Percentiles rank a stretch among this genome's conserved stretches.
These are phyloP conservation scores for Chaetomium olivaceum DNA, from an alignment of 2,329 filamentous ascomycete genomes.

Conservation along the genomic window DNA sequence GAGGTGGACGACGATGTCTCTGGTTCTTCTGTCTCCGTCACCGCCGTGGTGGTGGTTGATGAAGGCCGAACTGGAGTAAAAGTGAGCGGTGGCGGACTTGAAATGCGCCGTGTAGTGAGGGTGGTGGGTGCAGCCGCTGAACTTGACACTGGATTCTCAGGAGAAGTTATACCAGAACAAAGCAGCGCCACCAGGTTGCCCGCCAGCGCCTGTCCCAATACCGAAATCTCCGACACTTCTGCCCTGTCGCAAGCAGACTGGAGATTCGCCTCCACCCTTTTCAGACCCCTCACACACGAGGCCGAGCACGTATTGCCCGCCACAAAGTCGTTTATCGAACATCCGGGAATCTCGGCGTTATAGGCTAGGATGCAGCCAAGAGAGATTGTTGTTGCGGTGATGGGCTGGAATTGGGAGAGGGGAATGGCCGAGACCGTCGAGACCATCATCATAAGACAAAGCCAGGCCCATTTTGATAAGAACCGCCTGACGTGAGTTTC, in stretches of 20 bases:
- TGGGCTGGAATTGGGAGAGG: conserved; percentile 45
- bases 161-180: conserved; percentile 33
- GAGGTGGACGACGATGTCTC: background rate
- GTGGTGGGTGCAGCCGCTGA: conserved; percentile 8
- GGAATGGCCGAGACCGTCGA: conserved; percentile 37
- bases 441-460: conserved; percentile 30
- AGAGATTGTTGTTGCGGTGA: conserved; percentile 42
- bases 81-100: conserved; percentile 12
- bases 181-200: conserved; percentile 43
- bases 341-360: conserved; percentile 44
- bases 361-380: conserved; percentile 46
- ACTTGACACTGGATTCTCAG: conserved; percentile 1
- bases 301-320: conserved; percentile 41
- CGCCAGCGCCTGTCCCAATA: conserved; percentile 42
- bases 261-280: conserved; percentile 74
- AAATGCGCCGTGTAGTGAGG: conserved; percentile 2
- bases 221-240: conserved; percentile 45
- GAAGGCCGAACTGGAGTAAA: conserved; percentile 25
- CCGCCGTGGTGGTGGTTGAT: conserved; percentile 16
- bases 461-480: conserved; percentile 15
- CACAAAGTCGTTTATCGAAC: conserved; percentile 41
- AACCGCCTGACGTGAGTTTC: conserved; percentile 10
- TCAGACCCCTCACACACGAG: conserved; percentile 56
- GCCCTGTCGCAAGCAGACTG: conserved; percentile 72
- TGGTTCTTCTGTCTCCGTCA: conserved; percentile 6